phyloP scores from a whole-genome alignment of 495 filamentous ascomycete genomes.

The Aspergillus panamensis region DNA sequence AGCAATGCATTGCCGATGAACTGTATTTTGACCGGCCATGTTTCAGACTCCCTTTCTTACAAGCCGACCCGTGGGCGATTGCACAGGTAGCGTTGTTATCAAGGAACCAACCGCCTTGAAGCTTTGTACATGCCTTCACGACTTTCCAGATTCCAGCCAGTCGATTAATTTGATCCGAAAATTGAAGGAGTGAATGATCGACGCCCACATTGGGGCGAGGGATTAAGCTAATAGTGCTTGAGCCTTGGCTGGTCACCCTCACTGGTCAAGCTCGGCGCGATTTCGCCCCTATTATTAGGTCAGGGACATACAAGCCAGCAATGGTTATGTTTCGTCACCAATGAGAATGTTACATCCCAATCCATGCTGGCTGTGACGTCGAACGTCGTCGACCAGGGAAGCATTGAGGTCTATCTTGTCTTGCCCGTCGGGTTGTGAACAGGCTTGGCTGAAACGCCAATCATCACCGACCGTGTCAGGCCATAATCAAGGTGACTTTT shows the following conservation, averaged over 20 bases:
- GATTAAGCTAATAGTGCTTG: neutral
- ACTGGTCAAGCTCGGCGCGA: slow-evolving; percentile 6
- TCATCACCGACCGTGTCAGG: neutral
- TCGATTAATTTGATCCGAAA: neutral
- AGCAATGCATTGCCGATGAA: neutral
- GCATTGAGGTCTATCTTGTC: neutral
- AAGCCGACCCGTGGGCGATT: no score
- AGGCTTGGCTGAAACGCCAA: neutral
- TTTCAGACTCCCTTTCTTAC: neutral
- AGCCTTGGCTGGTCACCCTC: slow-evolving; percentile 1
- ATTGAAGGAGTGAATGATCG: neutral
- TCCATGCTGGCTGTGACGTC: neutral
- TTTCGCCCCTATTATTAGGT: slow-evolving; percentile 8
- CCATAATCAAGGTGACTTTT: neutral
- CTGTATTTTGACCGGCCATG: neutral
- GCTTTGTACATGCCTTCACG: no score
- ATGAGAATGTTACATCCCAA: slow-evolving; percentile 13
- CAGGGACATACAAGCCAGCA: slow-evolving; percentile 11
- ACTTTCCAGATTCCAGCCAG: neutral
- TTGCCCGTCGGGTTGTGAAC: neutral
- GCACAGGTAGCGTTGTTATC: no score
- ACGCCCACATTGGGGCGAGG: neutral
- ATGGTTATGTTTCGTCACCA: slow-evolving; percentile 18
- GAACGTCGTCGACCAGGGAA: neutral
- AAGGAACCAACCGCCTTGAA: no score